These are phyloP conservation scores for Colletotrichum brevisporum DNA, from an alignment of 2,329 filamentous ascomycete species.

Conservation along the genomic window DNA sequence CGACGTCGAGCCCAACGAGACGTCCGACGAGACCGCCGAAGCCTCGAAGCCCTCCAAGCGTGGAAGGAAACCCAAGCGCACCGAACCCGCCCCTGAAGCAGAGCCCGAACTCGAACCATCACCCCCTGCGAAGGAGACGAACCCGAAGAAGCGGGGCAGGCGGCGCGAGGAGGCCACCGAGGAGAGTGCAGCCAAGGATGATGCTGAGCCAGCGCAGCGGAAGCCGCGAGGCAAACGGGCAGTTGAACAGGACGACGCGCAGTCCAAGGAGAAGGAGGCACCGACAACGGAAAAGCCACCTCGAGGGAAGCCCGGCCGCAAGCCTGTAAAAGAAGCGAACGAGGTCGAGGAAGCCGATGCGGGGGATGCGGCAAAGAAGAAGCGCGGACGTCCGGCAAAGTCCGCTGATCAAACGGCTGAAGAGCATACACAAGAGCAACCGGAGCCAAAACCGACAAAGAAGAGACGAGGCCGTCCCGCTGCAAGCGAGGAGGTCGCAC, in stretches of 20 bases:
- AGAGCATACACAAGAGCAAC: slow-evolving; percentile 34
- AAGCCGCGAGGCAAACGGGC: not conserved
- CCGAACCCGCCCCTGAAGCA: not conserved
- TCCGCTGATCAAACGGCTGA: not conserved
- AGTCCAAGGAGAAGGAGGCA: not conserved
- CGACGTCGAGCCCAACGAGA: slow-evolving; percentile 38
- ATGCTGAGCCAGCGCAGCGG: slow-evolving; percentile 11
- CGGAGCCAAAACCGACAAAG: slow-evolving; percentile 47
- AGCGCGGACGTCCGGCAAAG: slow-evolving; percentile 14
- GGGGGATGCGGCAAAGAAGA: slow-evolving; percentile 7
- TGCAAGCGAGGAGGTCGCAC: slow-evolving; percentile 37
- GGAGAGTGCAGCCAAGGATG: slow-evolving; percentile 11
- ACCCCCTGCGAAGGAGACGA: slow-evolving; percentile 5
- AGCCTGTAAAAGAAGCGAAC: slow-evolving; percentile 12
- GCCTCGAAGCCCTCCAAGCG: slow-evolving; percentile 45
- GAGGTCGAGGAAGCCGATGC: slow-evolving; percentile 5
- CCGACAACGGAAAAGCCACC: not conserved
- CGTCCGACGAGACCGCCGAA: slow-evolving; percentile 43
- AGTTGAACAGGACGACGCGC: not conserved
- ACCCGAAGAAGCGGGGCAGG: slow-evolving; percentile 29
- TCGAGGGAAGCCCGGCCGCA: not conserved
- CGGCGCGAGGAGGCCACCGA: slow-evolving; percentile 11
- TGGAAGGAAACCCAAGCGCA: slow-evolving; percentile 44
- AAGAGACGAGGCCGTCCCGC: slow-evolving; percentile 52
- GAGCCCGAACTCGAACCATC: slow-evolving; percentile 6